Evolutionary conservation across 2,329 filamentous ascomycete genomes (phyloP).

Genomic region (Neonectria coccinea): DNA sequence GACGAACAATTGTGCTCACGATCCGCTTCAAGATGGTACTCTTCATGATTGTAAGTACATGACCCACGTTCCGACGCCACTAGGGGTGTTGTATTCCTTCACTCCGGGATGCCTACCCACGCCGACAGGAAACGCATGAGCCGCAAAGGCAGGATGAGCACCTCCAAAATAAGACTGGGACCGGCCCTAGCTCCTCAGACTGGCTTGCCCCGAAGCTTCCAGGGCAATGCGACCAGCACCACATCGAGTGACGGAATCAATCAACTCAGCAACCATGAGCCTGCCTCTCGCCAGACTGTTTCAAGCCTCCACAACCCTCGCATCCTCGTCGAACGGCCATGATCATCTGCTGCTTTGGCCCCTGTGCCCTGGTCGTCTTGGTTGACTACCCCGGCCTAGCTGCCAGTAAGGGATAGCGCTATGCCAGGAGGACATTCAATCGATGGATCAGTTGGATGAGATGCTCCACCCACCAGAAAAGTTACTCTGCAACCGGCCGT

Average conservation of each 20-base stretch:
- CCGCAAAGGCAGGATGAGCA: slow-evolving; percentile 2
- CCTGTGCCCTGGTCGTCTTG: slow-evolving; percentile 13
- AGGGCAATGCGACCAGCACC: slow-evolving; percentile 7
- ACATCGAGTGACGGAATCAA: neutral
- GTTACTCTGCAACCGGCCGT: slow-evolving; percentile 40
- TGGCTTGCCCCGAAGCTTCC: neutral
- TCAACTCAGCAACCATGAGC: slow-evolving; percentile 3
- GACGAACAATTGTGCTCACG: slow-evolving; percentile 2
- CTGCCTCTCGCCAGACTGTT: slow-evolving; percentile 17
- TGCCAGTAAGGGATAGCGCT: slow-evolving; percentile 35
- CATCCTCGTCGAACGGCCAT: slow-evolving; percentile 22
- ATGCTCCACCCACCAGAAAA: slow-evolving; percentile 39
- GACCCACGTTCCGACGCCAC: slow-evolving; percentile 19
- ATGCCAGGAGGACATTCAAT: slow-evolving; percentile 35
- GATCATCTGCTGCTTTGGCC: slow-evolving; percentile 29
- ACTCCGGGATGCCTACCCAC: neutral
- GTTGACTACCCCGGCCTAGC: slow-evolving; percentile 30
- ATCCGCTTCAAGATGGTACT: slow-evolving; percentile 9
- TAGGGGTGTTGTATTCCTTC: neutral
- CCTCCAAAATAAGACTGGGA: neutral
- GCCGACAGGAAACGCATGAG: slow-evolving; percentile 1
- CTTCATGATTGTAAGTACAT: slow-evolving; percentile 3
- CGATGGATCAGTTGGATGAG: slow-evolving; percentile 35
- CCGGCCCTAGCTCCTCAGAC: neutral
- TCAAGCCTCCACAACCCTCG: slow-evolving; percentile 1